phyloP scores from a whole-genome alignment of 2,329 filamentous ascomycete species.

The Pyrenophora teres region DNA sequence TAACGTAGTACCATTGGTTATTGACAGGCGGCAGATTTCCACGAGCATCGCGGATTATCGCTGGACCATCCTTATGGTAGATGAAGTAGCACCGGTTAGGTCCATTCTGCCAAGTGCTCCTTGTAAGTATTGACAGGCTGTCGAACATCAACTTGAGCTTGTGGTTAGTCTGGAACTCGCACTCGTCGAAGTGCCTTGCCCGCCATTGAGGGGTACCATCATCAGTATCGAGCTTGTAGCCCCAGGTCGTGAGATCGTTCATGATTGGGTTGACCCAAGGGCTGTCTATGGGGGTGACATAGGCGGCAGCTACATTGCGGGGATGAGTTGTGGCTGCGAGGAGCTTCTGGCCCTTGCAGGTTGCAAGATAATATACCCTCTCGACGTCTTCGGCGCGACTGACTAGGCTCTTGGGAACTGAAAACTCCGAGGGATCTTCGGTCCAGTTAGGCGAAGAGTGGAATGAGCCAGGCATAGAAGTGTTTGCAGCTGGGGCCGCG shows the following conservation, averaged over 20 bases:
- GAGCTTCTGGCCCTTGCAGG: constrained; percentile 14
- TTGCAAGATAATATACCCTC: not conserved
- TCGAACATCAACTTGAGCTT: constrained; percentile 6
- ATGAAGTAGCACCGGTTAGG: constrained; percentile 20
- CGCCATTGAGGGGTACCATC: constrained; percentile 3
- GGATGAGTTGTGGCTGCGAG: constrained; percentile 5
- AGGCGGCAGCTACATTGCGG: not conserved
- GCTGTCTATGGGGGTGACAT: constrained; percentile 14
- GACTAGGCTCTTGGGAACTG: not conserved
- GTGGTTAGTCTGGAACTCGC: constrained; percentile 7
- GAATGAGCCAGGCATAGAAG: not conserved
- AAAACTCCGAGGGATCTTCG: not conserved
- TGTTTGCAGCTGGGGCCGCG: not conserved
- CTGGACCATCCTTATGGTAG: constrained; percentile 16
- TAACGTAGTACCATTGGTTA: constrained; percentile 23
- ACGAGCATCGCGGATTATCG: constrained; percentile 6
- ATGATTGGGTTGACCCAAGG: constrained; percentile 11
- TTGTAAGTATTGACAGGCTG: constrained; percentile 12
- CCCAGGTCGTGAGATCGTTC: constrained; percentile 14
- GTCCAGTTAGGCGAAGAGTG: not conserved
- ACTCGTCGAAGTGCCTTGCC: constrained; percentile 5
- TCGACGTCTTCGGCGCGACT: not conserved
- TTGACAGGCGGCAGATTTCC: constrained; percentile 6
- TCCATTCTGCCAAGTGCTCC: constrained; percentile 9
- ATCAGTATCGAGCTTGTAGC: constrained; percentile 12